phyloP scores from a whole-genome alignment of 106 monocot species.

The Dioscorea zingiberensis region DNA sequence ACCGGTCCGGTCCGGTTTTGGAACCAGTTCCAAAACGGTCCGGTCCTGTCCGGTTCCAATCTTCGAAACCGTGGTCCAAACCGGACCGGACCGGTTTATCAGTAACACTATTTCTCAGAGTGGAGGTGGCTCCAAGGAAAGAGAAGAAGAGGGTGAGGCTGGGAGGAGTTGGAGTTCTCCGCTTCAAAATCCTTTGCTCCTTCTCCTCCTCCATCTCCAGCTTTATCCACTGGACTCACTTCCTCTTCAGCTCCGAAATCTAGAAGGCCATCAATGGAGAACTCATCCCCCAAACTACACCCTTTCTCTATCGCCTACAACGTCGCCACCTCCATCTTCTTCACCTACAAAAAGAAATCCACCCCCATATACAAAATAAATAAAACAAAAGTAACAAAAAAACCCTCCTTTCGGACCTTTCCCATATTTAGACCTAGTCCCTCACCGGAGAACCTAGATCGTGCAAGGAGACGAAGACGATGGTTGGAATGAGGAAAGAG shows the following conservation, averaged over 20 bases:
- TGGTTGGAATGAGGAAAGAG: neutral
- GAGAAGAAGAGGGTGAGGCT: conserved; percentile 10
- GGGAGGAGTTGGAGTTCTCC: conserved; percentile 13
- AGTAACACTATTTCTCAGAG: conserved; percentile 34
- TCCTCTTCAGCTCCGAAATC: conserved; percentile 33
- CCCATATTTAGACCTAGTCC: no score
- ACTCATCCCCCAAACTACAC: conserved; percentile 23
- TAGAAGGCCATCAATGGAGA: conserved; percentile 56
- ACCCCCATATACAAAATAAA: no score
- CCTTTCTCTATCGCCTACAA: neutral
- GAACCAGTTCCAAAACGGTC: no score
- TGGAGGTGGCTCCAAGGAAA: conserved; percentile 22
- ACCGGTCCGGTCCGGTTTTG: no score
- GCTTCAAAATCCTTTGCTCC: neutral
- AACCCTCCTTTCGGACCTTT: neutral
- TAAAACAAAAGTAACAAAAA: neutral
- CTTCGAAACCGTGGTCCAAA: no score
- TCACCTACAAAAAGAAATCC: neutral
- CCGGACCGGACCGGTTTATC: no score
- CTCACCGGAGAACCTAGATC: no score
- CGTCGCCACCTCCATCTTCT: neutral
- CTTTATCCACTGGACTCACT: conserved; percentile 5
- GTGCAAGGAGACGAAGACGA: neutral
- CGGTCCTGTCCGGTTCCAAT: no score
- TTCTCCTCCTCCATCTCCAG: conserved; percentile 1